phyloP scores from a whole-genome alignment of 139 green algal genomes.

The Astrephomene gubernaculifera region DNA sequence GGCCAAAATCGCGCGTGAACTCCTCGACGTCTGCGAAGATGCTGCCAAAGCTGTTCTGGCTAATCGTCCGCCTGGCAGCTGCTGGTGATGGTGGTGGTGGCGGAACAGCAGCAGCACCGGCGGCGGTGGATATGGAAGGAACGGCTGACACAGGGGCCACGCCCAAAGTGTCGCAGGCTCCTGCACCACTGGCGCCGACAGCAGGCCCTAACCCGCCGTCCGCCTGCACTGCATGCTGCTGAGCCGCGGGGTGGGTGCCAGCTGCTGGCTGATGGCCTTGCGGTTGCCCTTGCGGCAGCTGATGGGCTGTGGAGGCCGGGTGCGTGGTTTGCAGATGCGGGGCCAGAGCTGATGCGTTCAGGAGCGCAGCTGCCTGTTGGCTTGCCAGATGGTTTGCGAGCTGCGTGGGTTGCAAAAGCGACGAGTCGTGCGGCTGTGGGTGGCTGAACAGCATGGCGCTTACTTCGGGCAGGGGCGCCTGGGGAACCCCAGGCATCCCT shows the following conservation, averaged over 20 bases:
- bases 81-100: not conserved
- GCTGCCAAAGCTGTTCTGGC: conserved; percentile 9
- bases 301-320: too few relatives aligned
- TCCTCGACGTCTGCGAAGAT: conserved; percentile 50
- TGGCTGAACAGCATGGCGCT: not conserved
- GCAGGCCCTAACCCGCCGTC: too few relatives aligned
- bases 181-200: too few relatives aligned
- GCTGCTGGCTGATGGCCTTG: not conserved
- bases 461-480: not conserved
- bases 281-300: too few relatives aligned
- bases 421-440: conserved; percentile 9
- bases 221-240: too few relatives aligned
- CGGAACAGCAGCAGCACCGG: not conserved
- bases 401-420: not conserved
- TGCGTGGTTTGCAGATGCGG: too few relatives aligned
- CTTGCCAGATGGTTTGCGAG: conserved; percentile 12
- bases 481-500: not conserved
- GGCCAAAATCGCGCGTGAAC: conserved; percentile 27
- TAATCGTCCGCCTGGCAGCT: not conserved
- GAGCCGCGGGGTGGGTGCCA: too few relatives aligned
- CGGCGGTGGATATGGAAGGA: too few relatives aligned
- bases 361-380: not conserved
- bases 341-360: too few relatives aligned
- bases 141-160: too few relatives aligned
- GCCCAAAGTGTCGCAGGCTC: too few relatives aligned